A percentile compares a stretch with the other conserved stretches of the same genome.
These are phyloP conservation scores for Anthracocystis walkeri DNA, from an alignment of 1,284 basidiomycete genomes.

Conservation along the genomic window DNA sequence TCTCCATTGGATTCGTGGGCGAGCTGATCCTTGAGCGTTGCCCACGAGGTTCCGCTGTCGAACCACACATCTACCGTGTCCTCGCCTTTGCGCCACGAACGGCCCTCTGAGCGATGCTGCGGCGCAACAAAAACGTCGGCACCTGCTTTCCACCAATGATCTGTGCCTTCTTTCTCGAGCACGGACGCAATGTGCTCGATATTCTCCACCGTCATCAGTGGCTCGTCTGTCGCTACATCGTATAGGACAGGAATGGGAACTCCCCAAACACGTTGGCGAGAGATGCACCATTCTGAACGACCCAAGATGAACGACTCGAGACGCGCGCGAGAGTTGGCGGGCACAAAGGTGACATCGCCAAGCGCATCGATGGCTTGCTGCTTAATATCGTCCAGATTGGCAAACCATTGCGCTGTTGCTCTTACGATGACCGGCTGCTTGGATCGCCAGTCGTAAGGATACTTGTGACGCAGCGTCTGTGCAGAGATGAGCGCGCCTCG, in stretches of 20 bases:
- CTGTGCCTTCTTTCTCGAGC: constrained; percentile 79
- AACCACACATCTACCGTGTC: constrained; percentile 99
- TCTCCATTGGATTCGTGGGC: not conserved
- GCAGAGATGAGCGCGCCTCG: constrained; percentile 76
- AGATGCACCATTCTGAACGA: constrained; percentile 99
- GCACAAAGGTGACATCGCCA: constrained; percentile 81
- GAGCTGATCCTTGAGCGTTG: constrained; percentile 75
- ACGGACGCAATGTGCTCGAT: constrained; percentile 83
- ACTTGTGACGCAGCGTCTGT: constrained; percentile 82
- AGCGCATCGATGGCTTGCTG: constrained; percentile 80
- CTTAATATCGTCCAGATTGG: constrained; percentile 87
- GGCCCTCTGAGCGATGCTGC: constrained; percentile 35
- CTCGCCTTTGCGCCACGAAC: constrained; percentile 73
- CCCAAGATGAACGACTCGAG: constrained; percentile 85
- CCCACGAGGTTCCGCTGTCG: constrained; percentile 96
- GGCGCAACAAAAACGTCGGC: constrained; percentile 79
- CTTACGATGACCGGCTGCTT: constrained; percentile 91
- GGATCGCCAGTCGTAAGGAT: constrained; percentile 98
- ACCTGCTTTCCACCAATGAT: constrained; percentile 91
- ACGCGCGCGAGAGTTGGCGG: constrained; percentile 72
- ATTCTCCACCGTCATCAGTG: constrained; percentile 77
- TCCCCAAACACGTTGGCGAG: constrained; percentile 96
- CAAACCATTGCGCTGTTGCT: constrained; percentile 99
- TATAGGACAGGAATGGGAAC: constrained; percentile 94
- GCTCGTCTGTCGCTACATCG: constrained; percentile 75